phyloP scores from a whole-genome alignment of 208 protist genomes.

The Angomonas ambiguus region DNA sequence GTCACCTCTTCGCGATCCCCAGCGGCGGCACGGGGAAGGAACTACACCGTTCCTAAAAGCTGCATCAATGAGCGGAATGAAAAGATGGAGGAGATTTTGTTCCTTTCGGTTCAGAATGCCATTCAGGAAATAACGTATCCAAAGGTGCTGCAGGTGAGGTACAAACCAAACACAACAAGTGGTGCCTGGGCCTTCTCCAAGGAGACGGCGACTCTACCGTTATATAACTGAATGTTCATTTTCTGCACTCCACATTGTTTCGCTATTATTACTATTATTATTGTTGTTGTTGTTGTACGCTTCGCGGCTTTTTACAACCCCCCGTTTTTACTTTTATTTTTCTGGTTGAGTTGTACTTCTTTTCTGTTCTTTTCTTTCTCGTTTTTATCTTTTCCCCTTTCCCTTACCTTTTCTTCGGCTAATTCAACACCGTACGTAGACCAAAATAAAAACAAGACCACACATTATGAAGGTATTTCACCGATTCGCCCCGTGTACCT shows the following conservation, averaged over 20 bases:
- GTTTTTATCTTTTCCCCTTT: not conserved
- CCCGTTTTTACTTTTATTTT: not conserved
- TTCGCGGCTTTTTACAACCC: not conserved
- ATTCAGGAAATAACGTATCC: conserved; percentile 66
- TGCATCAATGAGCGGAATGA: conserved; percentile 31
- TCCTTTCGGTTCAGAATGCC: conserved; percentile 46
- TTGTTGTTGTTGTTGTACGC: conserved; percentile 2
- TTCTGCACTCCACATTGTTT: not conserved
- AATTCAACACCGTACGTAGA: not conserved
- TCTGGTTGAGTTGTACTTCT: conserved; percentile 7
- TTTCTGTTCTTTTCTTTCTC: conserved; percentile 1
- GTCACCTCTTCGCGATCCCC: no score
- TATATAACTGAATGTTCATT: conserved; percentile 7
- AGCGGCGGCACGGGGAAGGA: no score
- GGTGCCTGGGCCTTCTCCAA: not conserved
- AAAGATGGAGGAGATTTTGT: conserved; percentile 72
- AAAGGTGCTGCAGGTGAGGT: conserved; percentile 43
- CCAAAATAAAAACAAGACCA: not conserved
- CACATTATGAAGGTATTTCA: conserved; percentile 52
- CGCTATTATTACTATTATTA: not conserved
- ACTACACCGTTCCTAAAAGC: not conserved
- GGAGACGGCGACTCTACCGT: not conserved
- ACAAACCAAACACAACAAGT: no score
- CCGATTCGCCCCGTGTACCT: conserved; percentile 35
- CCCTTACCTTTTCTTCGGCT: conserved; percentile 14